Evolutionary conservation across 2,329 filamentous ascomycete genomes (phyloP).

Genomic region (Cordyceps cateniannulata): DNA sequence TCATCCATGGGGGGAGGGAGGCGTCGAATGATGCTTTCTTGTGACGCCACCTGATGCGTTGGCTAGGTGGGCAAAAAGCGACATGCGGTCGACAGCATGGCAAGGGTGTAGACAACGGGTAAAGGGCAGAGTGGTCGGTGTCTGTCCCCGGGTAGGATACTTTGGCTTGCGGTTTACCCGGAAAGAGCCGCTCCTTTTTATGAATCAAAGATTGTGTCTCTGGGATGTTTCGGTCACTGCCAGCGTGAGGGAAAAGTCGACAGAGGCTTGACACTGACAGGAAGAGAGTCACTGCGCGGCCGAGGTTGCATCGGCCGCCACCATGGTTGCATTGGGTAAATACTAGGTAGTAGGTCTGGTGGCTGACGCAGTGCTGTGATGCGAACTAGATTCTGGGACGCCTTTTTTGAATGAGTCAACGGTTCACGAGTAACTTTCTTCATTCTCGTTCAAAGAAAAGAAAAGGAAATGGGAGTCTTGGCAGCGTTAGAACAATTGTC

Average conservation of each 20-base stretch:
- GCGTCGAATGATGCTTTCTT: background rate
- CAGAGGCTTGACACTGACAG: background rate
- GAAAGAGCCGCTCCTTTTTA: background rate
- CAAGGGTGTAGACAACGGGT: background rate
- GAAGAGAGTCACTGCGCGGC: background rate
- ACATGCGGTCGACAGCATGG: background rate
- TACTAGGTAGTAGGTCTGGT: background rate
- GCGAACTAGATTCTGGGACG: conserved; percentile 1
- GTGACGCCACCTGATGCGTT: conserved; percentile 10
- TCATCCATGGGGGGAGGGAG: background rate
- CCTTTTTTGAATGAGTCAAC: background rate
- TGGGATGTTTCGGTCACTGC: too few relatives aligned
- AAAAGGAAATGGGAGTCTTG: background rate
- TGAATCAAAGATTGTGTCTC: too few relatives aligned
- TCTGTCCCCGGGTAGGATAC: background rate
- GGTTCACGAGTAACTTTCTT: background rate
- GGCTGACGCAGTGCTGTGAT: conserved; percentile 11
- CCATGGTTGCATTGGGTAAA: background rate
- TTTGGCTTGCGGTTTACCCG: background rate
- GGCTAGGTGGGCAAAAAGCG: background rate
- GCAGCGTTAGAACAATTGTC: background rate
- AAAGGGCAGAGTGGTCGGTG: background rate
- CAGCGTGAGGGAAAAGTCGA: background rate
- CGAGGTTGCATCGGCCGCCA: conserved; percentile 6
- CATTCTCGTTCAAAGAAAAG: background rate